Base-by-base conservation (phyloP, 805 yeast species). In the Saccharomycopsis sp. region DNA sequence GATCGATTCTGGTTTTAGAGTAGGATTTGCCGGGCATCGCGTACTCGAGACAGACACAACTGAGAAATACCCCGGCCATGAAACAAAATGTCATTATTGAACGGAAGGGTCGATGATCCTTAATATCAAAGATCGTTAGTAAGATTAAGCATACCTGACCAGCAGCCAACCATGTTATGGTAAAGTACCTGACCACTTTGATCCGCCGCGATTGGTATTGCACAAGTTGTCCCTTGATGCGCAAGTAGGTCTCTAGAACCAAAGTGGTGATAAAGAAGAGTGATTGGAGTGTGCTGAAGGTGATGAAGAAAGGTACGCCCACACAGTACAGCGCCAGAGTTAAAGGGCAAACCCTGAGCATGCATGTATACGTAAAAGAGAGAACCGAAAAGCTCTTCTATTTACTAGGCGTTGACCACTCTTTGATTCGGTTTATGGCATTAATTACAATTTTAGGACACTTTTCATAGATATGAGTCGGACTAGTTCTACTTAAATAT, bases 221-320 rank as follows among this genome's bases (percentile, higher is more conserved):
- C 48, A 75, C 73, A 21, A 82, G 68, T 56, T 79, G 70, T 14
- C 74, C 74, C 9, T 65, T 64, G 26, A 71, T 71, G 29, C 96
- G 67, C 32, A 85, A 72, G 48, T 66, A 68, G 52, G 73, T 75
- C 57, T 85, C 95, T 51, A 78, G 67, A 4, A 75, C 60, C 24
- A 84, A 62, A 1, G 88, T 71, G 29, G 85, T 68, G 29, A 78
- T 76, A 52, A 77, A 85, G 53, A 85, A 78, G 3, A 85, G 64
- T 11, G 88, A 94, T 64, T 87, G 95, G 58, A 79, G 70, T 0
- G 81, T 85, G 1, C 85, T 69, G 54, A 95, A 81, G 14, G 82
- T 65, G 31, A 89, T 86, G 62, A 90, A 90, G 17, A 89, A 62
- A 1, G 95, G 95, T 59, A n/a, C n/a, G n/a, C n/a, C n/a, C n/a